These are phyloP conservation scores for Sphagnum tenellum DNA, from an alignment of 225 moss, liverwort and hornwort species.

Conservation along the genomic window DNA sequence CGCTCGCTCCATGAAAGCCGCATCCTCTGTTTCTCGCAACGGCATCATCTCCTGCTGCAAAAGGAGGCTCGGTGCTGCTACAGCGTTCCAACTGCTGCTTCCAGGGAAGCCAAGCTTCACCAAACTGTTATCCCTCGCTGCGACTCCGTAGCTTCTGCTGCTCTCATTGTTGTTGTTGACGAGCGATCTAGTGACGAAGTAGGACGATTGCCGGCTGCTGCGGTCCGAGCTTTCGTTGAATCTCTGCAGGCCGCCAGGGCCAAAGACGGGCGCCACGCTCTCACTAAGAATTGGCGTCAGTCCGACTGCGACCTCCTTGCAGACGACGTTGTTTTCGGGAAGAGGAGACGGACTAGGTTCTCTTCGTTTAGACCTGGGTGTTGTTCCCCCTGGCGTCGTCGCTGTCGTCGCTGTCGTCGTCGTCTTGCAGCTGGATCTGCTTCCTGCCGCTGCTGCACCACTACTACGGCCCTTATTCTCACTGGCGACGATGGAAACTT, in stretches of 20 bases:
- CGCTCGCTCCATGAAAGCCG: constrained; percentile 48
- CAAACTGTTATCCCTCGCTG: constrained; percentile 7
- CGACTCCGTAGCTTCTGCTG: constrained; percentile 7
- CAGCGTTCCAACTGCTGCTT: too few species aligned
- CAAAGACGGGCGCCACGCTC: constrained; percentile 42
- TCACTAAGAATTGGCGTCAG: constrained; percentile 47
- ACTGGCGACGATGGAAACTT: constrained; percentile 3
- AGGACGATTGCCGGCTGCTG: neutral
- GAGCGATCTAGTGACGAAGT: too few species aligned
- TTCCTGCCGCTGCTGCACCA: neutral
- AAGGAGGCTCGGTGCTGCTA: too few species aligned
- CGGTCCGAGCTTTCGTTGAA: constrained; percentile 40
- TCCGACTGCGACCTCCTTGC: neutral
- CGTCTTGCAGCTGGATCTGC: neutral
- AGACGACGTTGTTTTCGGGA: too few species aligned
- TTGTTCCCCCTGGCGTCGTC: too few species aligned
- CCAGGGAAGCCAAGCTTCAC: constrained; percentile 3
- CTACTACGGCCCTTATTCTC: neutral
- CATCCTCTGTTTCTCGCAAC: constrained; percentile 7
- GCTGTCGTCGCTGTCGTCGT: too few species aligned
- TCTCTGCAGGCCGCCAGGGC: constrained; percentile 41
- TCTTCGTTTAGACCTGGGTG: too few species aligned
- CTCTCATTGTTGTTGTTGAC: too few species aligned
- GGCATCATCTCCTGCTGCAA: too few species aligned
- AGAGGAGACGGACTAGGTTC: too few species aligned